Conservation (phyloP, 495 filamentous ascomycete species). For the Astrothelium macrocarpum region DNA sequence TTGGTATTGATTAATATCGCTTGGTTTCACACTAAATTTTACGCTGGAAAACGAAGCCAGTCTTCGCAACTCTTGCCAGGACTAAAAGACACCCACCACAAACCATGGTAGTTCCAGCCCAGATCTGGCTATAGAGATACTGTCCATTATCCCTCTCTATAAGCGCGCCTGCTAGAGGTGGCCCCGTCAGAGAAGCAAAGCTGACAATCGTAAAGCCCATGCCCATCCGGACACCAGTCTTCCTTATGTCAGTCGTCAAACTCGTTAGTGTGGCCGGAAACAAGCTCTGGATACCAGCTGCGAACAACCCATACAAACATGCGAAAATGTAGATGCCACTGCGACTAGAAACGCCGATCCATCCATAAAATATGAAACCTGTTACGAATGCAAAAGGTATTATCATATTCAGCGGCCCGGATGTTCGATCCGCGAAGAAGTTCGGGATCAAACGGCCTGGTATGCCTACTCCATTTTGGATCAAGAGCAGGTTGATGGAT, state of each 20-base stretch:
- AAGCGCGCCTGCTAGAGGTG: conserved; percentile 31
- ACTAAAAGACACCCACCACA: conserved; percentile 16
- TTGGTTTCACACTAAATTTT: conserved; percentile 21
- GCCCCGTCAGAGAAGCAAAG: conserved; percentile 29
- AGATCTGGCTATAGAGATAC: conserved; percentile 28
- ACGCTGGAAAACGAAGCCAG: conserved; percentile 19
- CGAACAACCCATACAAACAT: conserved; percentile 25
- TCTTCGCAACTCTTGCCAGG: conserved; percentile 20
- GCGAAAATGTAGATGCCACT: conserved; percentile 26
- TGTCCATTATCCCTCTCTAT: conserved; percentile 24
- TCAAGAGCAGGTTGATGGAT: conserved; percentile 26
- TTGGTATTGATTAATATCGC: too few species aligned
- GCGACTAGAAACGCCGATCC: conserved; percentile 22
- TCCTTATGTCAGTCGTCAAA: conserved; percentile 29
- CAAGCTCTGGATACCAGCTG: conserved; percentile 28
- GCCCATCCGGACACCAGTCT: conserved; percentile 29
- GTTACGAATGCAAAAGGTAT: conserved; percentile 24
- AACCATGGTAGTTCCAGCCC: conserved; percentile 23
- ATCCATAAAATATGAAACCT: conserved; percentile 25
- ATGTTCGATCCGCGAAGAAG: conserved; percentile 25
- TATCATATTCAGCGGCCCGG: conserved; percentile 29
- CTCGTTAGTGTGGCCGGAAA: conserved; percentile 26
- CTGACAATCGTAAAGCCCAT: conserved; percentile 31
- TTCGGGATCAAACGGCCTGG: conserved; percentile 28
- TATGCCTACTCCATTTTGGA: conserved; percentile 32